Evolutionary conservation across 805 yeast genomes (phyloP), one percentile per base, ranked within the genome.

Genomic region (Metschnikowia peoriensis): DNA sequence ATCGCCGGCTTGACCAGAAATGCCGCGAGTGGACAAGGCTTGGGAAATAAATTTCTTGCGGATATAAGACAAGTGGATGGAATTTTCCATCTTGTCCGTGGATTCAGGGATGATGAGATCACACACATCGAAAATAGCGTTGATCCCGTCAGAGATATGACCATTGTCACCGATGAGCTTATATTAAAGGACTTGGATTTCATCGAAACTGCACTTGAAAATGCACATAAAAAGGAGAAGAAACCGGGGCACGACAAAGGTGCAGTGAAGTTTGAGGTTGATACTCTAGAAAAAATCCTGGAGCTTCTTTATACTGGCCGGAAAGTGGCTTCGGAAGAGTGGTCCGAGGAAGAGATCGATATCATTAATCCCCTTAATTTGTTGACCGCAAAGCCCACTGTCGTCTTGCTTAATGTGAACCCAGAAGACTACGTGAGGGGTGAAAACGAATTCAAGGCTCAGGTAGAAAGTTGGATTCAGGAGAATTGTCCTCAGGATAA

Each of bases 1-100:
- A 94, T 94, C 73, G 99, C 99, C 54, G 99, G 99, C 72, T 80
- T 94, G 69, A 93, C 98, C 60, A 89, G 89, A 75, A 97, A 97
- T 75, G 97, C 98, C 38, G 84, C 90, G 55, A 86, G 88, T 50
- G 98, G 98, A 72, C 97, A 91, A 75, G 99, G 99, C 70, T 83
- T 94, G 61, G 99, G 99, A 68, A 94, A 94, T 72, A 96, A 96
- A 58, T 94, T 94, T 82, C 83, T 94, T 76, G 86, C 96, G 62
- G 92, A 94, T 72, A 94, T 94, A 65, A 84, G 98, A 75, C 94
- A 97, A 46, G 99, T 94, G 52, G 99, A 94, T 81, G 97, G 97
- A 57, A 86, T 94, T 60, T 94, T 88, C 77, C 98, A 94, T 77
- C 97, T 94, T 59, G 98, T 94, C 47, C 86, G 99, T 75, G 89